Evolutionary conservation across 768 basidiomycete species (phyloP).

Genomic region (Collybia nuda): DNA sequence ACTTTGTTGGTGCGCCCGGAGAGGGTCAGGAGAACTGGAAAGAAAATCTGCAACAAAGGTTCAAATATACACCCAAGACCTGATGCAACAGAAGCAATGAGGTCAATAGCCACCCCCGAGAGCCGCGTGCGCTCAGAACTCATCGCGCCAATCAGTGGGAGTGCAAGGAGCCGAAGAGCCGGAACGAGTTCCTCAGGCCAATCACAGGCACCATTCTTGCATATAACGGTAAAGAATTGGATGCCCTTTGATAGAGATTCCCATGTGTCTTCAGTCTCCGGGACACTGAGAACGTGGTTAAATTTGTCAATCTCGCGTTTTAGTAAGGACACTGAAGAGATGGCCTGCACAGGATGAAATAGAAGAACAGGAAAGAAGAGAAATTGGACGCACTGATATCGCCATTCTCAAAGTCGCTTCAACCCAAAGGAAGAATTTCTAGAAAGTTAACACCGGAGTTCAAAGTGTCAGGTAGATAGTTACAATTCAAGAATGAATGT

Average conservation of each 20-base stretch:
- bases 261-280: conserved; percentile 20
- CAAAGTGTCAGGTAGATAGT: neutral
- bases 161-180: conserved; percentile 14
- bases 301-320: conserved; percentile 9
- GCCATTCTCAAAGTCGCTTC: too few species aligned
- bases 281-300: conserved; percentile 7
- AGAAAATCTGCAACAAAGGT: conserved; percentile 59
- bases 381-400: too few species aligned
- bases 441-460: neutral
- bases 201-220: conserved; percentile 15
- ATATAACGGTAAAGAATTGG: conserved; percentile 6
- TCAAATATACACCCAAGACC: conserved; percentile 66
- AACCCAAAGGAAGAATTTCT: neutral
- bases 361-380: too few species aligned
- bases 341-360: conserved; percentile 1
- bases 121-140: conserved; percentile 17
- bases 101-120: conserved; percentile 64
- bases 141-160: conserved; percentile 14
- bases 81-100: conserved; percentile 52
- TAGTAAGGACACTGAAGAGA: conserved; percentile 8
- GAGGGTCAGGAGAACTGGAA: conserved; percentile 66
- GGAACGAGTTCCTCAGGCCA: conserved; percentile 13
- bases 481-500: neutral
- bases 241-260: conserved; percentile 12
- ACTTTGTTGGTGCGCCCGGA: conserved; percentile 81